These are phyloP conservation scores for Cladophialophora exuberans DNA, from an alignment of 2,329 filamentous ascomycete species.

Conservation along the genomic window DNA sequence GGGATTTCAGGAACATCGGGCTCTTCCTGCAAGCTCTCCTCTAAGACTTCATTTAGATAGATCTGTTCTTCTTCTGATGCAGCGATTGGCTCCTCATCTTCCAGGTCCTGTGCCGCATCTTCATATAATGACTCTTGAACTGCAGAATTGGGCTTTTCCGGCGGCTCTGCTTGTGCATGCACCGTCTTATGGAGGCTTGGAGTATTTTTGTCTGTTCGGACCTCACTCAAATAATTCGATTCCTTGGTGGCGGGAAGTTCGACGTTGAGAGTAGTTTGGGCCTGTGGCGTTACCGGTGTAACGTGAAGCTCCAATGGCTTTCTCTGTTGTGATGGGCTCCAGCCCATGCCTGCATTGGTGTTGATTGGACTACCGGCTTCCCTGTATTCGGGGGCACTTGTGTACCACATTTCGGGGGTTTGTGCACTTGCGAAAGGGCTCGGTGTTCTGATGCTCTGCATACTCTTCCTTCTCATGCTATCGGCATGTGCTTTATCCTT, in stretches of 20 bases:
- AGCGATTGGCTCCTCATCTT: slow-evolving; percentile 38
- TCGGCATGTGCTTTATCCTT: slow-evolving; percentile 80
- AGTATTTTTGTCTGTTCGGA: slow-evolving; percentile 32
- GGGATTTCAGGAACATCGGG: slow-evolving; percentile 40
- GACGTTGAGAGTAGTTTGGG: slow-evolving; percentile 22
- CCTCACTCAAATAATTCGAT: slow-evolving; percentile 25
- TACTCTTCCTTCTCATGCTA: slow-evolving; percentile 73
- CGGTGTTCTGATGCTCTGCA: slow-evolving; percentile 73
- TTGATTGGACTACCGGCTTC: slow-evolving; percentile 41
- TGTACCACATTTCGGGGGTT: slow-evolving; percentile 59
- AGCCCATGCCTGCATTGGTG: slow-evolving; percentile 41
- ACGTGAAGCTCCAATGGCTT: slow-evolving; percentile 17
- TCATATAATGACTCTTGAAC: slow-evolving; percentile 45
- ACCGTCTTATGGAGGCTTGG: slow-evolving; percentile 27
- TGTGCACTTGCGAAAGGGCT: slow-evolving; percentile 76
- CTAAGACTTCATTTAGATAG: slow-evolving; percentile 55
- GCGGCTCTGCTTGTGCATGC: slow-evolving; percentile 31
- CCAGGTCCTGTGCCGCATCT: slow-evolving; percentile 46
- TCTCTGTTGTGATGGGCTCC: slow-evolving; percentile 29
- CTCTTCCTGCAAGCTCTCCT: slow-evolving; percentile 44
- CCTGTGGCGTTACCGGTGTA: slow-evolving; percentile 30
- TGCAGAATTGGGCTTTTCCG: slow-evolving; percentile 22
- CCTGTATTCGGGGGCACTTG: slow-evolving; percentile 43
- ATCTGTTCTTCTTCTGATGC: slow-evolving; percentile 45
- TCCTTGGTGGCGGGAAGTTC: slow-evolving; percentile 28